A percentile compares a stretch with the other conserved stretches of the same genome.
phyloP scores from a whole-genome alignment of 2,329 filamentous ascomycete genomes.

The Pseudopithomyces chartarum region DNA sequence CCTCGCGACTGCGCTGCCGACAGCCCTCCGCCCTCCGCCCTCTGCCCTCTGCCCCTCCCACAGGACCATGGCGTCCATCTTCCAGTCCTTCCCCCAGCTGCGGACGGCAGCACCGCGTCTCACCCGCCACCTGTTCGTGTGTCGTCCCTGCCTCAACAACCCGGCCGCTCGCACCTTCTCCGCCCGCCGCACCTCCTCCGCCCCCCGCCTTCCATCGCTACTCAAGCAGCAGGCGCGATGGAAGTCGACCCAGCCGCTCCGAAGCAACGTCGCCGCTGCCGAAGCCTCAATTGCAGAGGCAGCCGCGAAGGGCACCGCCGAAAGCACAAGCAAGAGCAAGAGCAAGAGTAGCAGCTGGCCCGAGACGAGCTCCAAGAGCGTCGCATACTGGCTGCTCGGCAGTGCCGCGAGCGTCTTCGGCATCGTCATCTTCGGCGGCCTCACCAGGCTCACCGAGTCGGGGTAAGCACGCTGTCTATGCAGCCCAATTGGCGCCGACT shows the following conservation, averaged over 20 bases:
- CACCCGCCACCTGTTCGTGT: slow-evolving; percentile 41
- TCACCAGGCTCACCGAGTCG: slow-evolving; percentile 94
- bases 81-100: slow-evolving; percentile 44
- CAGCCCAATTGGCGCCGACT: not conserved
- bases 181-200: slow-evolving; percentile 10
- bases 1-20: not conserved
- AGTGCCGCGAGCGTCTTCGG: slow-evolving; percentile 95
- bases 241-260: slow-evolving; percentile 39
- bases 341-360: slow-evolving; percentile 53
- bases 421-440: slow-evolving; percentile 91
- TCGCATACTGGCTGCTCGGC: slow-evolving; percentile 90
- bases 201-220: slow-evolving; percentile 29
- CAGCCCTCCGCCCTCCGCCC: slow-evolving; percentile 1
- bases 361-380: slow-evolving; percentile 71
- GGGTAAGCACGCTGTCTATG: slow-evolving; percentile 63
- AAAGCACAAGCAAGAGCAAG: no score
- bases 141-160: slow-evolving; percentile 35
- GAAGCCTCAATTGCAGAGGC: slow-evolving; percentile 19
- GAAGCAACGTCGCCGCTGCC: slow-evolving; percentile 22
- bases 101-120: slow-evolving; percentile 45
- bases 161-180: slow-evolving; percentile 27
- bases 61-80: slow-evolving; percentile 41
- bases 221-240: slow-evolving; percentile 39
- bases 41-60: no score
- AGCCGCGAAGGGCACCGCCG: slow-evolving; percentile 8